Evolutionary conservation across 305 asterid genomes (phyloP).

Genomic region (Withania somnifera): DNA sequence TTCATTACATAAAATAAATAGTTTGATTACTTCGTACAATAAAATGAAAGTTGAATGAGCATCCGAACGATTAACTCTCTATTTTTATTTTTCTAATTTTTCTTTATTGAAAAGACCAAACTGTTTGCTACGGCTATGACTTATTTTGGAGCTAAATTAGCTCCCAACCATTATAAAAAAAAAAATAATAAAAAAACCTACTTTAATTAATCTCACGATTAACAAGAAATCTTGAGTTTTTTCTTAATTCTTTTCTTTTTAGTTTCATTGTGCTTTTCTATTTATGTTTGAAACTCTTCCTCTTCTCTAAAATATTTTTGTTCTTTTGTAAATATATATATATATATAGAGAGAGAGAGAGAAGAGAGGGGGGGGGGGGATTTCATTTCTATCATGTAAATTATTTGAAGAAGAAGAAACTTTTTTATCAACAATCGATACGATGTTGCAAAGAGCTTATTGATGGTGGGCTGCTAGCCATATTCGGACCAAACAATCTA

Average conservation of each 20-base stretch:
- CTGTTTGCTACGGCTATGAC: not conserved
- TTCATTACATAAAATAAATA: too few relatives aligned
- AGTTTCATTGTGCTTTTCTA: not conserved
- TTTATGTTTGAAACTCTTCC: conserved; percentile 5
- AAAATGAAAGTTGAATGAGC: too few relatives aligned
- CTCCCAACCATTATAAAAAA: conserved; percentile 21
- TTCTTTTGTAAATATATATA: not conserved
- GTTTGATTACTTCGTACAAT: too few relatives aligned
- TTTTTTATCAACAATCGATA: not conserved
- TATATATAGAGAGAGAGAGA: too few relatives aligned
- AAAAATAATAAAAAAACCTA: not conserved
- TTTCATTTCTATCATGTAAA: conserved; percentile 3
- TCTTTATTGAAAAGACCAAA: too few relatives aligned
- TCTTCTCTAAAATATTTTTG: not conserved
- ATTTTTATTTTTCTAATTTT: too few relatives aligned
- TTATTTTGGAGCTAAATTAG: conserved; percentile 18
- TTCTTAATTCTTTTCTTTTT: not conserved
- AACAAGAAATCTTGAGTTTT: not conserved
- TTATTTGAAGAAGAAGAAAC: not conserved
- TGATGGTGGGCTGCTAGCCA: conserved; percentile 99
- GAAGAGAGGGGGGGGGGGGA: not conserved
- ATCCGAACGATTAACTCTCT: too few relatives aligned
- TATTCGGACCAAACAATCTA: conserved; percentile 85
- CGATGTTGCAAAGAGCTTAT: conserved; percentile 91
- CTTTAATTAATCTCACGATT: conserved; percentile 1